Evolutionary conservation across 169 alveolate genomes (phyloP), one percentile per base, ranked within the genome.

Genomic region (Cryptosporidium meleagridis): DNA sequence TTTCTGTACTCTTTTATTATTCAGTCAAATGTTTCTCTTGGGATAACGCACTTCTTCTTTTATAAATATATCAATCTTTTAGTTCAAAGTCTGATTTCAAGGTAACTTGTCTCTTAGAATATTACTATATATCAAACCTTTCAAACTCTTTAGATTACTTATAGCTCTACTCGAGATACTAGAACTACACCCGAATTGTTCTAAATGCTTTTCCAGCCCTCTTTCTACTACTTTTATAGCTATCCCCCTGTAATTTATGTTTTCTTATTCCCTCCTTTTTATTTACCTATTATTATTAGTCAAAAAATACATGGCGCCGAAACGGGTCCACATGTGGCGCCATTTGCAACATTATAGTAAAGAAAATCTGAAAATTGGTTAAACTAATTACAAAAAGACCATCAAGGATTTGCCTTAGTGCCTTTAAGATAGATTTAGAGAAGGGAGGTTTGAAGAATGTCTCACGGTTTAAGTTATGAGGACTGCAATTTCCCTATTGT

Each of bases 401-500:
- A 0, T 23, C 5, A 26, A 55, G 67, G 23, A 37, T 26, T 55
- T 10, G 23, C 35, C 26, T 55, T 37, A 16, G 7, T 55, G 67
- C 12, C 8, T 8, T 55, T 12, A 55, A 26, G 5, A n/a, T 23
- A 23, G 7, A 0, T 12, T 10, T 23, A 55, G 67, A 23, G 37
- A 9, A 55, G 29, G 12, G 14, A 26, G 10, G 4, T 29, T 10
- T 21, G 41, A 62, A 62, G 6, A 33, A 80, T 73, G 86, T 73
- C 70, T 73, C 71, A 58, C 29, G 86, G 86, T 29, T 21, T 73
- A 39, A 73, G 70, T 41, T 80, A 91, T 72, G 99, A 98, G 93
- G 95, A 95, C 45, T 91, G 99, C 14, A 98, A 97, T 21, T 98
- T 98, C 92, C 99, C 99, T 1, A 96, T 97, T 18, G 93, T 98